Evolutionary conservation across 495 filamentous ascomycete species (phyloP).

Genomic region (Hypoxylon intermedium): DNA sequence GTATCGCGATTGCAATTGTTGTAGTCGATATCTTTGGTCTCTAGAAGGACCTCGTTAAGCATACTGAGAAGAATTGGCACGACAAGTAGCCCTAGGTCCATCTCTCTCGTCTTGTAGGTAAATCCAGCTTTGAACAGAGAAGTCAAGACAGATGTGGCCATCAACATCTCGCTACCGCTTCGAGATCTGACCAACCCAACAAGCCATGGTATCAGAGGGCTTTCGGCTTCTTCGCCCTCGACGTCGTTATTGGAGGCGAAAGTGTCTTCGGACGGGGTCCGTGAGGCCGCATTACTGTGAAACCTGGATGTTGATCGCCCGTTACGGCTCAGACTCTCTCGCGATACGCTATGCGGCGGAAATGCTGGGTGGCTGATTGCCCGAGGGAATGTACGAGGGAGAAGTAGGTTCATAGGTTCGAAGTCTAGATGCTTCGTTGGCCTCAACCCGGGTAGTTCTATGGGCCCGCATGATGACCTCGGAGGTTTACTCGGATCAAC

Average conservation of each 20-base stretch:
- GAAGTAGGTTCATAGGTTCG: slow-evolving; percentile 38
- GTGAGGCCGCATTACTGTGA: slow-evolving; percentile 30
- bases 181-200: slow-evolving; percentile 71
- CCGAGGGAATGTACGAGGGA: slow-evolving; percentile 21
- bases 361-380: slow-evolving; percentile 52
- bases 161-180: slow-evolving; percentile 69
- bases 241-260: slow-evolving; percentile 32
- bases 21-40: slow-evolving; percentile 45
- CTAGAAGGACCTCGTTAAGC: slow-evolving; percentile 60
- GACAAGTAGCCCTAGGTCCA: slow-evolving; percentile 68
- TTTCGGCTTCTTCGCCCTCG: slow-evolving; percentile 72
- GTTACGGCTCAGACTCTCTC: slow-evolving; percentile 43
- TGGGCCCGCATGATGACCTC: slow-evolving; percentile 7
- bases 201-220: slow-evolving; percentile 82
- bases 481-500: slow-evolving; percentile 32
- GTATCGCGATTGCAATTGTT: slow-evolving; percentile 45
- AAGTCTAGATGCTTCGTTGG: slow-evolving; percentile 34
- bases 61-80: slow-evolving; percentile 76
- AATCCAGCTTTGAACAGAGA: slow-evolving; percentile 75
- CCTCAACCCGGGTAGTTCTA: slow-evolving; percentile 33
- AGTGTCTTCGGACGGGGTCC: slow-evolving; percentile 41
- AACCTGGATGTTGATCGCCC: slow-evolving; percentile 42
- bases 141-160: slow-evolving; percentile 80
- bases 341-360: slow-evolving; percentile 62
- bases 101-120: slow-evolving; percentile 66